These are phyloP conservation scores for Arthromyces matolae DNA, from an alignment of 768 basidiomycete species.

Conservation along the genomic window DNA sequence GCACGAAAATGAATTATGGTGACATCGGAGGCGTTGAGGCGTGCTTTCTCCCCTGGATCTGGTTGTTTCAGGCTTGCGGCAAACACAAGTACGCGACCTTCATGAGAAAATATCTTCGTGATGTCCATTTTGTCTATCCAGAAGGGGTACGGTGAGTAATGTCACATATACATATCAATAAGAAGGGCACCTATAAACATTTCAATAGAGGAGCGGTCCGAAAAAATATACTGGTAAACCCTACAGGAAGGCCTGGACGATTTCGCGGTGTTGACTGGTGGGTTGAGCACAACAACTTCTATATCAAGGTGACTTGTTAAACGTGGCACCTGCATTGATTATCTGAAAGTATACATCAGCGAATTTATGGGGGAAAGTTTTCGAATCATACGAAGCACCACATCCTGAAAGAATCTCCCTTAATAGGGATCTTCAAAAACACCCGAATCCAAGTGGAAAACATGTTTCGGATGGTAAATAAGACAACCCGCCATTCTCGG, in stretches of 20 bases:
- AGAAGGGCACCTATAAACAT: background rate
- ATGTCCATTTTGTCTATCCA: constrained; percentile 24
- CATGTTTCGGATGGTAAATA: constrained; percentile 20
- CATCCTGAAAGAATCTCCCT: constrained; percentile 29
- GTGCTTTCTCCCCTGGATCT: constrained; percentile 22
- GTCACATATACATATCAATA: background rate
- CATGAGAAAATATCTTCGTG: constrained; percentile 23
- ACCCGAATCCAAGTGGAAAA: constrained; percentile 17
- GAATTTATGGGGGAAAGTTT: constrained; percentile 19
- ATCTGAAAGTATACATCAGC: too few relatives aligned
- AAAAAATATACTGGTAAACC: constrained; percentile 24
- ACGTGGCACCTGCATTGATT: too few relatives aligned
- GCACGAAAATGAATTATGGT: constrained; percentile 26
- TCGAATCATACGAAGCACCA: constrained; percentile 29
- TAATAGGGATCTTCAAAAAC: constrained; percentile 29
- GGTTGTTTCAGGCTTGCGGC: constrained; percentile 24
- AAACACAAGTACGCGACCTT: constrained; percentile 32
- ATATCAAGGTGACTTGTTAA: constrained; percentile 26
- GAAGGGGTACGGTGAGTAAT: constrained; percentile 5
- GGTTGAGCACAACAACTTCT: constrained; percentile 29
- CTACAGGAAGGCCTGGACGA: constrained; percentile 19
- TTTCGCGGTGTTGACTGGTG: constrained; percentile 30
- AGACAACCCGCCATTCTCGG: constrained; percentile 20
- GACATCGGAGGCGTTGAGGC: constrained; percentile 28
- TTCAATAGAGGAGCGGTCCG: constrained; percentile 13